Evolutionary conservation across 768 basidiomycete species (phyloP).

Genomic region (Termitomyces titanicus): DNA sequence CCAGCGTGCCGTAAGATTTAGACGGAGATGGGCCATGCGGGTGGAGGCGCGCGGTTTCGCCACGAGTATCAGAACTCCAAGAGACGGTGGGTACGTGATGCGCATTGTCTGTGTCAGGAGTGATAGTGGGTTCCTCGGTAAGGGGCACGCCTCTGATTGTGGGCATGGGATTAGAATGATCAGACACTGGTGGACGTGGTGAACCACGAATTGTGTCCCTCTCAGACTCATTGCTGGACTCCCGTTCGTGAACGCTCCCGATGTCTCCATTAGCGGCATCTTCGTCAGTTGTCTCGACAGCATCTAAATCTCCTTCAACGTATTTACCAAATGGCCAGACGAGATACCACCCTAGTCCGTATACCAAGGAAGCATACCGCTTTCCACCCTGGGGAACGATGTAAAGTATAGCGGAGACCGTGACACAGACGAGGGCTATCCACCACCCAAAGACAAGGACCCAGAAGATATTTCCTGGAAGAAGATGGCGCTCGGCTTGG

Average conservation of each 20-base stretch:
- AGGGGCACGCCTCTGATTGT: constrained; percentile 30
- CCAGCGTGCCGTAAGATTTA: constrained; percentile 65
- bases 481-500: constrained; percentile 87
- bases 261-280: constrained; percentile 30
- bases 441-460: constrained; percentile 89
- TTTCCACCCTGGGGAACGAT: constrained; percentile 77
- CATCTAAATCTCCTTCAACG: constrained; percentile 73
- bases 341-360: constrained; percentile 94
- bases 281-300: constrained; percentile 32
- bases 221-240: constrained; percentile 30
- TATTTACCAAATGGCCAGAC: constrained; percentile 99
- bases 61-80: constrained; percentile 35
- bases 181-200: constrained; percentile 15
- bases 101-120: constrained; percentile 28
- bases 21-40: constrained; percentile 34
- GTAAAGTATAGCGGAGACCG: constrained; percentile 64
- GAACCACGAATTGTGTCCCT: constrained; percentile 36
- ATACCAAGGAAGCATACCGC: constrained; percentile 81
- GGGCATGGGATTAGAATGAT: constrained; percentile 13
- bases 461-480: constrained; percentile 96
- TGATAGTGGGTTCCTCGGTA: constrained; percentile 42
- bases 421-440: constrained; percentile 72
- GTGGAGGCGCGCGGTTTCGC: constrained; percentile 47
- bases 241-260: constrained; percentile 25
- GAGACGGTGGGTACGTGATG: constrained; percentile 39